Evolutionary conservation across 441 rosid genomes (phyloP).

Genomic region (Iberis amara): DNA sequence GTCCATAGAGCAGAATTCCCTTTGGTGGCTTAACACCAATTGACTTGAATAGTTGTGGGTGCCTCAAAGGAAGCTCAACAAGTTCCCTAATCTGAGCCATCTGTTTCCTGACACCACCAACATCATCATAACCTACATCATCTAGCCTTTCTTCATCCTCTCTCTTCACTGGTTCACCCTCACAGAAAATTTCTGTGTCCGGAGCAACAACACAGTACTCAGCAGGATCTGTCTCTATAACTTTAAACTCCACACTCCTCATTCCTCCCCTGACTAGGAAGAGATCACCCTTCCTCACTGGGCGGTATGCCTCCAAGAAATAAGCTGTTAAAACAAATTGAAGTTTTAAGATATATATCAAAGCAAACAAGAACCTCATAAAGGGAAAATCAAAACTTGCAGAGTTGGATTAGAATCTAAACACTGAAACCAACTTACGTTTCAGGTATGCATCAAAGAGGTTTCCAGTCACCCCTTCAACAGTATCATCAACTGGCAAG

Average conservation of each 20-base stretch:
- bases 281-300: conserved; percentile 41
- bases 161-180: conserved; percentile 38
- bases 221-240: conserved; percentile 39
- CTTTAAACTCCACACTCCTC: conserved; percentile 44
- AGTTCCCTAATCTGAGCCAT: conserved; percentile 41
- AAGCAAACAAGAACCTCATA: conserved; percentile 1
- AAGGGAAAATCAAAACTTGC: background rate
- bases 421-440: too few relatives aligned
- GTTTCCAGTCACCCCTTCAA: conserved; percentile 56
- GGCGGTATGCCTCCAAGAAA: conserved; percentile 28
- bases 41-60: conserved; percentile 33
- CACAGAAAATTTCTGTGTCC: conserved; percentile 35
- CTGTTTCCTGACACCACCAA: conserved; percentile 41
- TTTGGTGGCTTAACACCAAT: conserved; percentile 47
- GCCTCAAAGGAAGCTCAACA: conserved; percentile 39
- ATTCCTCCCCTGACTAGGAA: conserved; percentile 42
- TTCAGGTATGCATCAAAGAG: conserved; percentile 49
- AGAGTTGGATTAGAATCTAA: too few relatives aligned
- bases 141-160: conserved; percentile 43
- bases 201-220: conserved; percentile 40
- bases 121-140: conserved; percentile 42
- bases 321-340: conserved; percentile 28
- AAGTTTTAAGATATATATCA: background rate
- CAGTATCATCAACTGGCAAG: conserved; percentile 48
- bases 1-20: conserved; percentile 39